Evolutionary conservation across 768 basidiomycete genomes (phyloP).

Genomic region (Zangia roseola): DNA sequence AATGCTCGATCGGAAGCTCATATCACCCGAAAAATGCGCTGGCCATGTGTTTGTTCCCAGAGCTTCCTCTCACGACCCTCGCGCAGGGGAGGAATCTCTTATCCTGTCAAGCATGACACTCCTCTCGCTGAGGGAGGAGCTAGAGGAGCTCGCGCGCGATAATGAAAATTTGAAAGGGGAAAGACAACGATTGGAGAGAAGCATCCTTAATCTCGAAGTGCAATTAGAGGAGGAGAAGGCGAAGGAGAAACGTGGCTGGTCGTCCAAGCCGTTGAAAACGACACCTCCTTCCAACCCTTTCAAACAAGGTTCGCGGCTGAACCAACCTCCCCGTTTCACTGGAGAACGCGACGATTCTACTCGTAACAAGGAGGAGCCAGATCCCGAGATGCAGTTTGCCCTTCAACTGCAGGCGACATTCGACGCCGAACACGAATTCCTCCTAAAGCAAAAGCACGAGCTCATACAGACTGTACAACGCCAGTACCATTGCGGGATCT

Average conservation of each 20-base stretch:
- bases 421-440: slow-evolving; percentile 39
- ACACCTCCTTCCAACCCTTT: not conserved
- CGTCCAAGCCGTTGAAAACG: not conserved
- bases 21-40: slow-evolving; percentile 51
- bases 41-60: slow-evolving; percentile 52
- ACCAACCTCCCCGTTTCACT: not conserved
- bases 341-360: not conserved
- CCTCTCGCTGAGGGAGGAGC: slow-evolving; percentile 40
- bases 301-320: not conserved
- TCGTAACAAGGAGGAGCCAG: not conserved
- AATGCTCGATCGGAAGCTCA: slow-evolving; percentile 52
- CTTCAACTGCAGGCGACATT: slow-evolving; percentile 36
- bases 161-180: slow-evolving; percentile 24
- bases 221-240: slow-evolving; percentile 12
- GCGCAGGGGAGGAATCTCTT: slow-evolving; percentile 32
- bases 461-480: slow-evolving; percentile 33
- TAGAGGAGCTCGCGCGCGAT: slow-evolving; percentile 36
- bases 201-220: slow-evolving; percentile 13
- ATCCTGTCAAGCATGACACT: slow-evolving; percentile 50
- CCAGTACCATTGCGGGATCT: slow-evolving; percentile 53
- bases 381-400: slow-evolving; percentile 24
- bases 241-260: not conserved
- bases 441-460: slow-evolving; percentile 32
- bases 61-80: slow-evolving; percentile 12
- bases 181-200: slow-evolving; percentile 28